These are phyloP conservation scores for Mitragyna speciosa DNA, from an alignment of 257 asterid species.

Conservation along the genomic window DNA sequence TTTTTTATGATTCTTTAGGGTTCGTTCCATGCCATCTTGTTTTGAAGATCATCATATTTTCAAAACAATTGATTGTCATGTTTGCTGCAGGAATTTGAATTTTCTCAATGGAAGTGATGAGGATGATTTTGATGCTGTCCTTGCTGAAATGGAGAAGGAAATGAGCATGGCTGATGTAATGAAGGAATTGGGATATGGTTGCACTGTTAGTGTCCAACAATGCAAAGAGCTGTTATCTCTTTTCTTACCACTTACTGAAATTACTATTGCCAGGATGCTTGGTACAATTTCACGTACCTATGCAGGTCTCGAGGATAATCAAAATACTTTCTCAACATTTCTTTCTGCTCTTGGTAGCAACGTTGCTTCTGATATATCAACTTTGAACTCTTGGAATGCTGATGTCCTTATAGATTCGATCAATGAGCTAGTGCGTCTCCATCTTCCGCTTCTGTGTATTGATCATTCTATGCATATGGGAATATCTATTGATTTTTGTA, in stretches of 20 bases:
- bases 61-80: slow-evolving; percentile 18
- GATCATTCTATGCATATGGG: neutral
- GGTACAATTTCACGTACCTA: slow-evolving; percentile 71
- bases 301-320: slow-evolving; percentile 71
- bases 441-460: slow-evolving; percentile 6
- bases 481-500: neutral
- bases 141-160: slow-evolving; percentile 96
- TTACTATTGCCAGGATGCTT: slow-evolving; percentile 72
- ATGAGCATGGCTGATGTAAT: slow-evolving; percentile 85
- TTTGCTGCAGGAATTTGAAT: slow-evolving; percentile 56
- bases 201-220: slow-evolving; percentile 66
- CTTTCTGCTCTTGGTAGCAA: slow-evolving; percentile 67
- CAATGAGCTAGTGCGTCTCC: slow-evolving; percentile 71
- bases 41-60: neutral
- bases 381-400: slow-evolving; percentile 66
- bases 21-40: neutral
- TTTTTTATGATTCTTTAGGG: slow-evolving; percentile 9
- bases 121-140: slow-evolving; percentile 85
- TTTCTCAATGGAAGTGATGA: slow-evolving; percentile 50
- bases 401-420: slow-evolving; percentile 83
- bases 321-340: slow-evolving; percentile 63
- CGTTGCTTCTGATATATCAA: slow-evolving; percentile 45
- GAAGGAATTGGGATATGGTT: slow-evolving; percentile 92
- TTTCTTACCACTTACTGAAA: slow-evolving; percentile 72
- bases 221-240: slow-evolving; percentile 87